Conservation (phyloP, 331 rosid genomes). For the Acacia pycnantha region DNA sequence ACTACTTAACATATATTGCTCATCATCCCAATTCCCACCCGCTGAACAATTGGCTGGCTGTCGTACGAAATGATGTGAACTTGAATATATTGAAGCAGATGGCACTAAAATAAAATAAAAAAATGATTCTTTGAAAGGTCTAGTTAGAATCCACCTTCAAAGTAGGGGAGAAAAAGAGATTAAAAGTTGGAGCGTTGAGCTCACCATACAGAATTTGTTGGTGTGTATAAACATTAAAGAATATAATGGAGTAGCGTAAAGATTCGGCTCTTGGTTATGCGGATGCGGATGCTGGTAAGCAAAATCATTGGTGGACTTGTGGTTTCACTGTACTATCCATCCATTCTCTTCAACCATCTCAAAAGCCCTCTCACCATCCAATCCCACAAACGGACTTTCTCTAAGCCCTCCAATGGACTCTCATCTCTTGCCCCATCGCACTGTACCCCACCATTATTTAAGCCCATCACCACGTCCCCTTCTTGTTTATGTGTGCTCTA, state of each 20-base stretch:
- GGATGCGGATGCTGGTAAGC: not conserved
- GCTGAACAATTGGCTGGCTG: constrained; percentile 16
- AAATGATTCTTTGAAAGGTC: not conserved
- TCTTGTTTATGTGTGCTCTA: not conserved
- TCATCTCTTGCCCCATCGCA: constrained; percentile 1
- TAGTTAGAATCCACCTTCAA: constrained; percentile 20
- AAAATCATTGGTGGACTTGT: not conserved
- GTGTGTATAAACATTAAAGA: not conserved
- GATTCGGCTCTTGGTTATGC: not conserved
- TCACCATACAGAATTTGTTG: not conserved
- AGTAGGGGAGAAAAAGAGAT: not conserved
- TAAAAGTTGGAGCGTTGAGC: not conserved
- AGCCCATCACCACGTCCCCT: not conserved
- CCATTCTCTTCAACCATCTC: constrained; percentile 15
- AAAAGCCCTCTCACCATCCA: constrained; percentile 26
- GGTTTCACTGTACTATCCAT: not conserved
- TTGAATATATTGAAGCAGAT: not conserved
- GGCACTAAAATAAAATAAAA: constrained; percentile 10
- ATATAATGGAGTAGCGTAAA: not conserved
- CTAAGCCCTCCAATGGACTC: constrained; percentile 9
- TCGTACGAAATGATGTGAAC: constrained; percentile 36
- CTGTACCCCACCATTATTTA: not conserved
- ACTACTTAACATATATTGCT: not conserved
- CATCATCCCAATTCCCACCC: not conserved
- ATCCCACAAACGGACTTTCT: not conserved